A percentile compares a stretch with the other conserved stretches of the same genome.
These are phyloP conservation scores for Asterophora parasitica DNA, from an alignment of 768 basidiomycete species.

Conservation along the genomic window DNA sequence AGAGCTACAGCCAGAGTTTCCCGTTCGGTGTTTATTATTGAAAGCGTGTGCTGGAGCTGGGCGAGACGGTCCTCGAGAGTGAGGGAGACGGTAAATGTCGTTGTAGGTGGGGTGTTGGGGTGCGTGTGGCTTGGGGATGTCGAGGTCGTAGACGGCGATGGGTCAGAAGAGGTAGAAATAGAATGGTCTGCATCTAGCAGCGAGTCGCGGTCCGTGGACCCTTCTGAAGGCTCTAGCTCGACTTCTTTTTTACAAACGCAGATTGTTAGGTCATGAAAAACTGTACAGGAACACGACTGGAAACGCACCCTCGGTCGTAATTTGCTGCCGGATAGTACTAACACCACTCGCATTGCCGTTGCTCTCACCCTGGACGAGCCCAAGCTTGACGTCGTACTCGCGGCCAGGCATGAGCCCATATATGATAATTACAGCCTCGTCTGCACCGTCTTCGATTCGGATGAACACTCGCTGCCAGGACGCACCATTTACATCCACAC, in stretches of 20 bases:
- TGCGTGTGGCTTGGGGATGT: conserved; percentile 33
- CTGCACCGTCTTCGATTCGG: conserved; percentile 71
- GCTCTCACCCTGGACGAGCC: conserved; percentile 60
- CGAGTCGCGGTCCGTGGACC: conserved; percentile 31
- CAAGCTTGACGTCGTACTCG: conserved; percentile 87
- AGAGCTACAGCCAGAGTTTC: conserved; percentile 63
- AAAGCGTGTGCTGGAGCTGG: conserved; percentile 66
- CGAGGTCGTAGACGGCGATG: conserved; percentile 33
- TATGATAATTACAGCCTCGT: conserved; percentile 88
- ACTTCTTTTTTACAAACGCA: conserved; percentile 17
- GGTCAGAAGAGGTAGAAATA: conserved; percentile 30
- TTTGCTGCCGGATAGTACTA: conserved; percentile 47
- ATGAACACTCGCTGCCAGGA: conserved; percentile 79
- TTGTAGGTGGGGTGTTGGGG: conserved; percentile 28
- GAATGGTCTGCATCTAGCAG: conserved; percentile 25
- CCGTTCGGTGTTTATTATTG: conserved; percentile 59
- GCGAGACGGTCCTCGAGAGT: conserved; percentile 63
- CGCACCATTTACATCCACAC: conserved; percentile 74
- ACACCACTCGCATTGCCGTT: conserved; percentile 14
- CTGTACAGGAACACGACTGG: no score
- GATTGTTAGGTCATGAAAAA: no score
- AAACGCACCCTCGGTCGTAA: conserved; percentile 57
- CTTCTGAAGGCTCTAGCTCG: conserved; percentile 28
- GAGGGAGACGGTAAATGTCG: conserved; percentile 27
- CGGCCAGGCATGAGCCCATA: conserved; percentile 85